Percentiles rank a stretch among this genome's conserved stretches.
Conservation (phyloP, 495 filamentous ascomycete genomes). For the Aspergillus diversus region DNA sequence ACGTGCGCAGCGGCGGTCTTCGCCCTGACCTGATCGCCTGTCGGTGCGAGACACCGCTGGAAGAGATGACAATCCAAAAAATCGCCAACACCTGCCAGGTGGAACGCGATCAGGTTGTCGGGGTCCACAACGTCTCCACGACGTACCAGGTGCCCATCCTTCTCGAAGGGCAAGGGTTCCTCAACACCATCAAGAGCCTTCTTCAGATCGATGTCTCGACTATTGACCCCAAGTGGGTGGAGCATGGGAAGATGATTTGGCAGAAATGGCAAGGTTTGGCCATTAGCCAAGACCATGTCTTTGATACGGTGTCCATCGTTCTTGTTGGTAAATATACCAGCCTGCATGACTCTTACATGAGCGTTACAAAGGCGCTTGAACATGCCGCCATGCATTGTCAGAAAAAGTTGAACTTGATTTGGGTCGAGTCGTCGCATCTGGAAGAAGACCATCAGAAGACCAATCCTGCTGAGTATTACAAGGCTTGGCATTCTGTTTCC, state of each 20-base stretch:
- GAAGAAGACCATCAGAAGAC: conserved; percentile 61
- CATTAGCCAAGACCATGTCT: conserved; percentile 58
- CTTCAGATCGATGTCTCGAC: conserved; percentile 50
- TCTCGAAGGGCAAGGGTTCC: conserved; percentile 76
- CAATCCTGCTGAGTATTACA: conserved; percentile 77
- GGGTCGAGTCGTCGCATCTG: conserved; percentile 83
- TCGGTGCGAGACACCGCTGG: conserved; percentile 76
- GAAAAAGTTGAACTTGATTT: conserved; percentile 77
- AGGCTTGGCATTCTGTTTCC: conserved; percentile 82
- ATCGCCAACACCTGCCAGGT: conserved; percentile 87
- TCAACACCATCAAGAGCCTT: conserved; percentile 60
- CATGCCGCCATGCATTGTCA: conserved; percentile 87
- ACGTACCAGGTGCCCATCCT: conserved; percentile 93
- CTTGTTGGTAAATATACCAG: conserved; percentile 91
- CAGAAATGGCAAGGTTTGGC: conserved; percentile 73
- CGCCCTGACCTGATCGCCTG: conserved; percentile 93
- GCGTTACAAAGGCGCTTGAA: conserved; percentile 82
- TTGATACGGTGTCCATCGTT: conserved; percentile 76
- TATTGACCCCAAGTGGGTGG: conserved; percentile 49
- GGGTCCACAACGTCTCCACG: conserved; percentile 81
- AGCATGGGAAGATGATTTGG: conserved; percentile 69
- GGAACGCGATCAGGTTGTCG: conserved; percentile 76
- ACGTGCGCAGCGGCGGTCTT: conserved; percentile 78
- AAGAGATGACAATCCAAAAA: conserved; percentile 77
- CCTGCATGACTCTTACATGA: conserved; percentile 82